A percentile compares a stretch with the other conserved stretches of the same genome.
These are phyloP conservation scores for Cyberlindnera mississippiensis DNA, from an alignment of 805 yeast genomes.

Conservation along the genomic window DNA sequence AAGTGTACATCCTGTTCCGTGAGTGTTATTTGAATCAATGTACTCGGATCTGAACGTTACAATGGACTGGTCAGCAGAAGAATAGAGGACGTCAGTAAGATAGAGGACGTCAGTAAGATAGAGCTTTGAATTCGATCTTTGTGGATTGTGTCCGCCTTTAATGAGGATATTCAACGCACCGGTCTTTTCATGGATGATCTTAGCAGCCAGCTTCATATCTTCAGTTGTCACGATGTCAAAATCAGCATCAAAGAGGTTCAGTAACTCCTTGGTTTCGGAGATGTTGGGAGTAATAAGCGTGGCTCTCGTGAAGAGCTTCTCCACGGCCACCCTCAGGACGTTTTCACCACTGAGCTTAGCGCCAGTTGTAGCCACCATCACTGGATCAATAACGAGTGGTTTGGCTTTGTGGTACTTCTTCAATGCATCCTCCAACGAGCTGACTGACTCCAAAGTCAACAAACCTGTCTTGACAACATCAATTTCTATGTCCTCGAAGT, in stretches of 20 bases:
- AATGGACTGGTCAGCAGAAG: conserved; percentile 33
- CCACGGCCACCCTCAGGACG: conserved; percentile 41
- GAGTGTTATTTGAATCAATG: conserved; percentile 53
- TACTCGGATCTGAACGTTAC: conserved; percentile 45
- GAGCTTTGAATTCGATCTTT: conserved; percentile 25
- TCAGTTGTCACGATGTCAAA: conserved; percentile 33
- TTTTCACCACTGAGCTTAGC: conserved; percentile 46
- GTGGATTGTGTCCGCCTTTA: conserved; percentile 80
- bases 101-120: conserved; percentile 44
- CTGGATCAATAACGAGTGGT: conserved; percentile 72
- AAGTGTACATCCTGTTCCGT: conserved; percentile 90
- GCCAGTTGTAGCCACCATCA: conserved; percentile 80
- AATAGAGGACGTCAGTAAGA: conserved; percentile 53
- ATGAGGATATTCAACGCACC: conserved; percentile 54
- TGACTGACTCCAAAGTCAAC: conserved; percentile 15
- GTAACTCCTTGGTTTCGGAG: conserved; percentile 53
- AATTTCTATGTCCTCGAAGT: conserved; percentile 56
- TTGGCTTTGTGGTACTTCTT: conserved; percentile 29
- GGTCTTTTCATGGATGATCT: conserved; percentile 33
- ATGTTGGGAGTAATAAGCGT: conserved; percentile 72
- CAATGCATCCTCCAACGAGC: conserved; percentile 56
- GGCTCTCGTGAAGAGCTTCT: conserved; percentile 46
- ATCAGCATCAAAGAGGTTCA: conserved; percentile 30
- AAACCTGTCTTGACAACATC: conserved; percentile 79
- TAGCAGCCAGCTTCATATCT: conserved; percentile 38